Conservation (phyloP, 2,329 filamentous ascomycete species). For the Fusarium pseudograminearum region DNA sequence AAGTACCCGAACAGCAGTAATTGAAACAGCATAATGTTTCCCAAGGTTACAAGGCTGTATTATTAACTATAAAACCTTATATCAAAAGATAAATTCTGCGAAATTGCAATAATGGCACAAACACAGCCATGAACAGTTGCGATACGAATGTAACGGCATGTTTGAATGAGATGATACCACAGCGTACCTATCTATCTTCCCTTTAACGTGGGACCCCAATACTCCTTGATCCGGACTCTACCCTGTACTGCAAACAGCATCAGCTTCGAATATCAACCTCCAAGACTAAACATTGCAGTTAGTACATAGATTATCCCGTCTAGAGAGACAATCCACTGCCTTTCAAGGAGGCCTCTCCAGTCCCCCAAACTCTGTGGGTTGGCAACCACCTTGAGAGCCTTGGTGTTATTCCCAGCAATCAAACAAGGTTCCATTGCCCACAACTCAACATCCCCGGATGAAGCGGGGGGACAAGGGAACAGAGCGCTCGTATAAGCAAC, state of each 20-base stretch:
- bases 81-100: too few relatives aligned
- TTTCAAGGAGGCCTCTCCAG: conserved; percentile 4
- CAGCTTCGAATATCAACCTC: not conserved
- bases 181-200: not conserved
- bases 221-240: not conserved
- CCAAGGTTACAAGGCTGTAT: too few relatives aligned
- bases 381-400: not conserved
- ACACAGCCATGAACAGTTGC: not conserved
- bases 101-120: too few relatives aligned
- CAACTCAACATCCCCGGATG: not conserved
- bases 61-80: too few relatives aligned
- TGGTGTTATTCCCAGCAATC: not conserved
- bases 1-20: too few relatives aligned
- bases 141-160: not conserved
- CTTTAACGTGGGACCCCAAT: not conserved
- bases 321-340: not conserved
- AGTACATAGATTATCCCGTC: not conserved
- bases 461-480: not conserved
- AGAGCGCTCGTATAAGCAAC: conserved; percentile 16
- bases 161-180: too few relatives aligned
- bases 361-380: not conserved
- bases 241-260: not conserved
- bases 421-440: not conserved
- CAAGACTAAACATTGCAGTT: not conserved
- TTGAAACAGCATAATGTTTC: too few relatives aligned